Base-by-base conservation (phyloP, 2,329 filamentous ascomycete genomes). In the Ophiostoma montium region DNA sequence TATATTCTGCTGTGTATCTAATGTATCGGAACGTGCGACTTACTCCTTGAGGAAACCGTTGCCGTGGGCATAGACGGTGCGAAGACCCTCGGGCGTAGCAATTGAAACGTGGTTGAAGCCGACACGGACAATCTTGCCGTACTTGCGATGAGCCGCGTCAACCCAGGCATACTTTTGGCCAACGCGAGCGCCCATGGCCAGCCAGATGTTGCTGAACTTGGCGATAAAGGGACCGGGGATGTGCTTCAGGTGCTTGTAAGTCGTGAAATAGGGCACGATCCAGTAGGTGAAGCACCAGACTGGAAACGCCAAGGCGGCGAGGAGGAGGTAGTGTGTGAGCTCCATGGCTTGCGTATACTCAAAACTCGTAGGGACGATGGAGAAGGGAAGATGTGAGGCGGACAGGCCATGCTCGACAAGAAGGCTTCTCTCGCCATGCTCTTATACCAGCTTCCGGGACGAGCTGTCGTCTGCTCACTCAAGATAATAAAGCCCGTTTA, bases 101-200 rank as follows among this genome's bases (percentile, higher is more conserved):
- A 54, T 45, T 3, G 52, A 54, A 19, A 54, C 48, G 19, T 54
- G 52, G 38, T 54, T 54, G 46, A 52, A 54, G 18, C 52, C 52
- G 9, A 54, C 50, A 15, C 52, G 52, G 11, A 52, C 52, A 12
- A 54, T 45, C 32, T 50, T 50, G 35, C 52, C 52, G n/a, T 54
- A 54, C 32, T 49, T 48, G 35, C 48, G 50, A 16, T 54, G 52
- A 1, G 52, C 52, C 13, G 18, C 32, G 42, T 54, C 50, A 6
- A 54, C 52, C 50, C 50, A 52, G 18, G 45, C 50, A 33, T 44
- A 54, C 18, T 54, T 54, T 18, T 52, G 41, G 36, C 52, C 50
- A 10, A 46, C 35, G 2, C 48, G 50, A 3, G 52, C 52, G 3
- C 35, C 50, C 5, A 38, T 15, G 12, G 52, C 52, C 5, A 54